phyloP scores from a whole-genome alignment of 176 grass and related monocot species.

The Microstegium vimineum region DNA sequence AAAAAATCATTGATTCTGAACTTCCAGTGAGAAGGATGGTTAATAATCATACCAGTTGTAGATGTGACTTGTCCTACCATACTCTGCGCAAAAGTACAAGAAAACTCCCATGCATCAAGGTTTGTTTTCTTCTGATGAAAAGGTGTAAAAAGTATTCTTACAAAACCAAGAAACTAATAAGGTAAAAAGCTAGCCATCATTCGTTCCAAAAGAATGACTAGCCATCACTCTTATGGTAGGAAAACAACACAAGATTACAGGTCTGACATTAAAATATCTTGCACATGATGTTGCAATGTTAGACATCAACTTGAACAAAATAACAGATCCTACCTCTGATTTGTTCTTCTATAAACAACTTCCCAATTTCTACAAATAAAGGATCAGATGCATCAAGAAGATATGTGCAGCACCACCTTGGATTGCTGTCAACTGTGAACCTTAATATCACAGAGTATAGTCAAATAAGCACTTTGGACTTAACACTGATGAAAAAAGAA shows the following conservation, averaged over 20 bases:
- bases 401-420: constrained; percentile 75
- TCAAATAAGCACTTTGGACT: not conserved
- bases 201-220: not conserved
- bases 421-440: constrained; percentile 75
- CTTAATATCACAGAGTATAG: constrained; percentile 45
- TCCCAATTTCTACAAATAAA: constrained; percentile 70
- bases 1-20: not conserved
- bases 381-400: constrained; percentile 84
- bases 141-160: not conserved
- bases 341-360: constrained; percentile 68
- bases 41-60: constrained; percentile 65
- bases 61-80: constrained; percentile 78
- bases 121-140: constrained; percentile 28
- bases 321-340: constrained; percentile 44
- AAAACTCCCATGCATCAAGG: constrained; percentile 6
- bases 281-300: not conserved
- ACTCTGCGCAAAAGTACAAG: constrained; percentile 49
- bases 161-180: not conserved
- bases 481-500: not conserved
- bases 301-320: constrained; percentile 2
- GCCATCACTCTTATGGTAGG: not conserved
- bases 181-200: not conserved
- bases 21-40: not conserved
- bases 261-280: not conserved
- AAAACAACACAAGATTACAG: not conserved